Base-by-base conservation (phyloP, 768 basidiomycete species). In the Psilocybe cyanescens region DNA sequence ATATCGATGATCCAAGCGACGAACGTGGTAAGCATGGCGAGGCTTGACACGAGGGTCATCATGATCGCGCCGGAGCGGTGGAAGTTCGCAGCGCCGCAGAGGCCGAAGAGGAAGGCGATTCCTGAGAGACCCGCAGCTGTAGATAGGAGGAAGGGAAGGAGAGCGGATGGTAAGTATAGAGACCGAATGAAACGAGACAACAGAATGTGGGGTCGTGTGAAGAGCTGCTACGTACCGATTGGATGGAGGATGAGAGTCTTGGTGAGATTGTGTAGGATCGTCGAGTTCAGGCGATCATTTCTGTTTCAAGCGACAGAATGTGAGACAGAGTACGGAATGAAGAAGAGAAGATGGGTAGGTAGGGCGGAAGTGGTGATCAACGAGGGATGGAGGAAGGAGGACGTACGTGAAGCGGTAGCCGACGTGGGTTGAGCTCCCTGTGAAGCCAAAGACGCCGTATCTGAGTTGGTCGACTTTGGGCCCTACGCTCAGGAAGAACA, bases 381-480 rank as follows among this genome's bases (percentile, higher is more conserved):
- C 6, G 56, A 41, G 14, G 24, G 24, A 24, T 24, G 24, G 24
- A 24, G 24, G 24, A 24, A 2, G 2, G 24, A 59, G 5, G 8
- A 76, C 84, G 31, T 71, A 86, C 87, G 74, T 71, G 68, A 86
- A 78, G 24, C 58, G 60, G 59, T 92, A 95, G 16, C 93, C 93
- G 57, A 94, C 74, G 17, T 71, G 68, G 3, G 74, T 70, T 17
- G 69, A 50, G 16, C 83, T 83, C 16, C 87, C 89, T 12, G 90
- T 90, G 74, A 80, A 86, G 3, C 92, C 92, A 70, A 92, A 92
- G n/a, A 89, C 83, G 66, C 93, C 93, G 67, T 88, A 94, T 62
- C 81, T 81, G 47, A 59, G 76, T 77, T 67, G 75, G 61, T 12
- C 54, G n/a, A 24, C 71, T 4, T 75, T 78, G 9, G 70, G 63